Percentiles rank a stretch among this genome's conserved stretches.
Conservation (phyloP, 2,329 filamentous ascomycete species). For the Sporothrix euskadiensis region DNA sequence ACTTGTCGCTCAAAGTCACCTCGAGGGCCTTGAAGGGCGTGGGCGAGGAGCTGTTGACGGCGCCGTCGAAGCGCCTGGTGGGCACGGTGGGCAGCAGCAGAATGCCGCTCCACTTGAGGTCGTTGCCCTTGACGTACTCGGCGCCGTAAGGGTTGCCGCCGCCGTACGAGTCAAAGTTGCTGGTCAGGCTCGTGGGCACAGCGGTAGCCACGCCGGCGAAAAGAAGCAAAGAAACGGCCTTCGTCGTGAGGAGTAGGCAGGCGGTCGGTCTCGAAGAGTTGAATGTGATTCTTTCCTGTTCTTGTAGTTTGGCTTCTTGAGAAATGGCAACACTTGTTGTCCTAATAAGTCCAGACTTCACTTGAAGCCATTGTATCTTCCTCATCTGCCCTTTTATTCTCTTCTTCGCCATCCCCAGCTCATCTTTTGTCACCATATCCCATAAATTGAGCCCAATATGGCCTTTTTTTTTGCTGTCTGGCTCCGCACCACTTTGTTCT, state of each 20-base stretch:
- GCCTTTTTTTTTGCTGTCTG: conserved; percentile 3
- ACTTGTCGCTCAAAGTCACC: conserved; percentile 48
- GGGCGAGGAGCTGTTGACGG: conserved; percentile 26
- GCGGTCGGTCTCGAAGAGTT: not conserved
- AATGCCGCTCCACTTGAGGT: conserved; percentile 43
- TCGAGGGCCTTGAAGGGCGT: conserved; percentile 42
- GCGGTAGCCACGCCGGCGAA: conserved; percentile 23
- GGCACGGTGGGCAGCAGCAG: conserved; percentile 38
- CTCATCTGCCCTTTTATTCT: not conserved
- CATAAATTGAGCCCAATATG: conserved; percentile 20
- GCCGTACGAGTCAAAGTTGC: conserved; percentile 40
- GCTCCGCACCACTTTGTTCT: not conserved
- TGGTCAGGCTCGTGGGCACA: conserved; percentile 5
- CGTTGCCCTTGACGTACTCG: conserved; percentile 42
- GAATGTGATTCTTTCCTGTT: not conserved
- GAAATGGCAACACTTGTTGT: not conserved
- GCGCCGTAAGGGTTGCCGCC: conserved; percentile 41
- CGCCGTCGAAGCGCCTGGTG: conserved; percentile 44
- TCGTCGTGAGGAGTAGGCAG: not conserved
- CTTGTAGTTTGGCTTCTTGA: not conserved
- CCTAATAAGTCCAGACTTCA: not conserved
- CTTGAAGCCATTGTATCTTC: conserved; percentile 10
- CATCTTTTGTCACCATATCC: not conserved
- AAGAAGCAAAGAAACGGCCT: not conserved
- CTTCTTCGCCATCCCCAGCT: not conserved